Evolutionary conservation across 176 grass and related monocot genomes (phyloP).

Genomic region (Juncus inflexus): DNA sequence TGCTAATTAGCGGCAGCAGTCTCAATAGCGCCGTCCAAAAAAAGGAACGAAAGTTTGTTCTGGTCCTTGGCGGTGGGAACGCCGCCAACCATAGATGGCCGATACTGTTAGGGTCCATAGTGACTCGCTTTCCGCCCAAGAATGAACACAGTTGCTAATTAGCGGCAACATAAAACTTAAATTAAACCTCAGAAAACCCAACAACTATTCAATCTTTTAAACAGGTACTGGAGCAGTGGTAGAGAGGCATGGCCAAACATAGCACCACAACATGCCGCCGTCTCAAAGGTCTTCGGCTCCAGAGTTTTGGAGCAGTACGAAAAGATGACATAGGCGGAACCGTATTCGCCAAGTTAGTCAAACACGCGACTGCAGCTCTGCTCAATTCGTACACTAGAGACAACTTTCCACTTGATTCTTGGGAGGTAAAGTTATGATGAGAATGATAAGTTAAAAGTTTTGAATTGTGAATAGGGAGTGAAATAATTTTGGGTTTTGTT

Average conservation of each 20-base stretch:
- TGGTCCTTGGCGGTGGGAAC: too few species aligned
- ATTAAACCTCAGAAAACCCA: too few species aligned
- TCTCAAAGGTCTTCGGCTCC: slow-evolving; percentile 83
- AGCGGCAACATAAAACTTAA: too few species aligned
- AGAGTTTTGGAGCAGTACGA: slow-evolving; percentile 66
- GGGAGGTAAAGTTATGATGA: slow-evolving; percentile 38
- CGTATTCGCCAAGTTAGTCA: slow-evolving; percentile 65
- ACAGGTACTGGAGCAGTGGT: slow-evolving; percentile 91
- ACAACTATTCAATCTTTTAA: neutral
- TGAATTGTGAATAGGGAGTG: neutral
- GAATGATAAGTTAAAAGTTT: neutral
- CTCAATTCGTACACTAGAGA: too few species aligned
- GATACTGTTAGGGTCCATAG: too few species aligned
- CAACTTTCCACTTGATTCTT: slow-evolving; percentile 68
- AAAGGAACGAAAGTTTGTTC: too few species aligned
- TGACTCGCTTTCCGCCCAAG: too few species aligned
- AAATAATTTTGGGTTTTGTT: neutral
- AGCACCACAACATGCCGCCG: slow-evolving; percentile 58
- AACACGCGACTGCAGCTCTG: slow-evolving; percentile 81
- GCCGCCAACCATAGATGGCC: too few species aligned
- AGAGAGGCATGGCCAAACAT: slow-evolving; percentile 84
- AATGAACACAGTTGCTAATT: too few species aligned
- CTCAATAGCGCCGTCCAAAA: too few species aligned
- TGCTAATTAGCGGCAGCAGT: too few species aligned
- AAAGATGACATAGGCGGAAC: slow-evolving; percentile 59